phyloP scores from a whole-genome alignment of 768 basidiomycete genomes.

The Leccinum ochraceum region DNA sequence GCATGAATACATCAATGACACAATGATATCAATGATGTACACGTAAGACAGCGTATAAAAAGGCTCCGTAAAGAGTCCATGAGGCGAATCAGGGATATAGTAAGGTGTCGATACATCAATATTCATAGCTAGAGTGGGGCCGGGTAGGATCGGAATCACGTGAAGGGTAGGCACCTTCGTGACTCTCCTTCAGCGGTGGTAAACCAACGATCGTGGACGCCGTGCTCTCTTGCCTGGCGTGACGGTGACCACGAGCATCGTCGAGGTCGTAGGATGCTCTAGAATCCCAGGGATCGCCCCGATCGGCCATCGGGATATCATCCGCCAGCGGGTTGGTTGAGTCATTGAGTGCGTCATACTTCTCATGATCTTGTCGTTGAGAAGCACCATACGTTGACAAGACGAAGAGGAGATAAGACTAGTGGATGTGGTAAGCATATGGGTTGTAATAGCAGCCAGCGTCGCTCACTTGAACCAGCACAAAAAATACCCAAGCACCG shows the following conservation, averaged over 20 bases:
- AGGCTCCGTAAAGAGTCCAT: conserved; percentile 12
- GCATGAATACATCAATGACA: not conserved
- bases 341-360: conserved; percentile 75
- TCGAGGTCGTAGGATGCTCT: conserved; percentile 48
- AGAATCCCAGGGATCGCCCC: conserved; percentile 71
- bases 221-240: conserved; percentile 59
- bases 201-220: conserved; percentile 55
- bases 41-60: conserved; percentile 4
- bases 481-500: conserved; percentile 80
- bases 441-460: not conserved
- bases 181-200: conserved; percentile 48
- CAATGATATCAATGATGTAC: not conserved
- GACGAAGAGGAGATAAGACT: conserved; percentile 54
- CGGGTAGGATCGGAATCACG: conserved; percentile 32
- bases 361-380: conserved; percentile 79
- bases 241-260: conserved; percentile 42
- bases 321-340: conserved; percentile 50
- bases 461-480: conserved; percentile 67
- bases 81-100: conserved; percentile 1
- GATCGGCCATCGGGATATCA: conserved; percentile 65
- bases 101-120: conserved; percentile 11
- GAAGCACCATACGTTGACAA: conserved; percentile 65
- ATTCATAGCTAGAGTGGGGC: conserved; percentile 50
- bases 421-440: conserved; percentile 3
- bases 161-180: conserved; percentile 31